Base-by-base conservation (phyloP, 768 basidiomycete species). In the Phaeotremella skinneri region DNA sequence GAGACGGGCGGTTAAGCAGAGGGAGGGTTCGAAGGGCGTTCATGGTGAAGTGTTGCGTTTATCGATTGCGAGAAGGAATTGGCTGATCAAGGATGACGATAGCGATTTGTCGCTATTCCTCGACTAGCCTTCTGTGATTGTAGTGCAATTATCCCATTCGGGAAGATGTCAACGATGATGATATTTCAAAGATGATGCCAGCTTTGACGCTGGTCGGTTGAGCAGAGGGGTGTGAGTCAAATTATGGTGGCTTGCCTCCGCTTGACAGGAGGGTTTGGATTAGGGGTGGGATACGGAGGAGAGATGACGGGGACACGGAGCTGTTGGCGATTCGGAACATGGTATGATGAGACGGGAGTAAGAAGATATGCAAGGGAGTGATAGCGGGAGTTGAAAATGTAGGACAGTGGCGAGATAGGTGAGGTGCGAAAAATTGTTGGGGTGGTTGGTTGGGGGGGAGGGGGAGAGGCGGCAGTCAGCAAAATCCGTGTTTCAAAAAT, bases 241-340 rank as follows among this genome's bases (percentile, higher is more conserved):
- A 63, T 76, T 76, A 76, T 63, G 75, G 75, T 53, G 75, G 75
- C 59, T 76, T 76, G 58, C 66, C 73, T 57, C 69, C 75, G 51
- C 64, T 67, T 61, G 69, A 69, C 58, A 74, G 66, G 17, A 75
- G 64, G 26, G 65, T 55, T 55, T 73, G 68, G 62, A 73, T 72
- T 26, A 69, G 63, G 26, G 69, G 69, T 47, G 72, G 69, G 25
- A 74, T 63, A 30, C 72, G 63, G 56, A 71, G 72, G 37, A 72
- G 70, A 29, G 58, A 52, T 25, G 63, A 59, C 30, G 68, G 62
- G 37, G 52, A 59, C 37, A 63, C 55, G 34, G 62, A 61, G 59
- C 69, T 73, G 69, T 59, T 45, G 41, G 32, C 6, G 60, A 14
- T 32, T 30, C 26, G 56, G 13, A 26, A n/a, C 49, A 23, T 26